Base-by-base conservation (phyloP, 2,329 filamentous ascomycete species). In the Exophiala calicioides region DNA sequence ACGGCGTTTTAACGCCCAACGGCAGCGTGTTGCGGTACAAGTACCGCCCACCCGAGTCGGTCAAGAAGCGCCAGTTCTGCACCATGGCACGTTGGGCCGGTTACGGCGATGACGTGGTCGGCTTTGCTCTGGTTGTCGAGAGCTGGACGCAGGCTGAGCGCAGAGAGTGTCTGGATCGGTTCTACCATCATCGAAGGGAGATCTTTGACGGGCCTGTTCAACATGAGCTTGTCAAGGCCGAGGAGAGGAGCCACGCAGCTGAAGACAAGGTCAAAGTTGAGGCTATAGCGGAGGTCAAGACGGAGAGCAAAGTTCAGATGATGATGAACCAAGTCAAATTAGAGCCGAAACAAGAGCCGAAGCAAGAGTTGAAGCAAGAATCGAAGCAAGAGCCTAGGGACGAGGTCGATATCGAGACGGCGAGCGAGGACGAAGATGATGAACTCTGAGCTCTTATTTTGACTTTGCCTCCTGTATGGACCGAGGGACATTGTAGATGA, bases 121-220 rank as follows among this genome's bases (percentile, higher is more conserved):
- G 93, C 52, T 97, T 97, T 75, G 93, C 90, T 3, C 72, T 96
- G 27, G 82, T 90, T 10, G 90, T 97, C 3, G 93, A 97, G 67
- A 80, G 83, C 10, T 94, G 90, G 88, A 94, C 87, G 34, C 87
- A 91, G 65, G 87, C 86, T 61, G 78, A 93, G 69, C 73, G 91
- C 60, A 78, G 86, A 52, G 82, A 85, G 56, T 90, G 82, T 65
- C 71, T 97, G 19, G 86, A 94, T 46, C 73, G 72, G 3, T 97
- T 95, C 67, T 97, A 97, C 72, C 70, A 74, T 53, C 75, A 75
- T 57, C 75, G 90, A 54, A 77, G 81, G 62, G 76, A 77, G 50
- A 71, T 71, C 57, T 43, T 82, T 30, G 62, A 47, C 12, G 48
- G 44, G 6, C 20, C 40, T 10, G 40, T 46, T 12, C 40, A 48